A percentile compares a stretch with the other conserved stretches of the same genome.
Evolutionary conservation across 2,329 filamentous ascomycete species (phyloP).

Genomic region (Cercospora citrullina): DNA sequence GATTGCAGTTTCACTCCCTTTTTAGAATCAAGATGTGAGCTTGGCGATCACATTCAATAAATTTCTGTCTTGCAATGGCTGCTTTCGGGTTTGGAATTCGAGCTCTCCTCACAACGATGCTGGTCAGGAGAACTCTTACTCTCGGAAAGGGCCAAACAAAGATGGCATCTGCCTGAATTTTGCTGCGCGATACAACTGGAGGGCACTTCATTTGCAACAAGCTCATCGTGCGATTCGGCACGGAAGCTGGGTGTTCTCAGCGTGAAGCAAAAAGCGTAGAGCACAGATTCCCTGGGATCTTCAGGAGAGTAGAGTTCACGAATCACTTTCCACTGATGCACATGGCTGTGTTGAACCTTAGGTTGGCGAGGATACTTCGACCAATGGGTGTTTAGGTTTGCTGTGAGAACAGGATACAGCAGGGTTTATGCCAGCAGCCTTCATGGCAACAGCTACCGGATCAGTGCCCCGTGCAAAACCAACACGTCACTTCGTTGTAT

Average conservation of each 20-base stretch:
- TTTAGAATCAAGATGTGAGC: background rate
- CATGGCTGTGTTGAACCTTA: constrained; percentile 8
- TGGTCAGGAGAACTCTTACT: background rate
- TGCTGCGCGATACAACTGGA: background rate
- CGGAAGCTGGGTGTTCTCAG: background rate
- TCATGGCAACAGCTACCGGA: background rate
- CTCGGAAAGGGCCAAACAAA: background rate
- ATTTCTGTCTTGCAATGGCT: background rate
- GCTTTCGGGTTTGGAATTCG: background rate
- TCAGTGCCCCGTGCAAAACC: background rate
- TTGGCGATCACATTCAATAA: background rate
- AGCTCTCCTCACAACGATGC: background rate
- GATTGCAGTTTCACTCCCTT: background rate
- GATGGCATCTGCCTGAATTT: background rate
- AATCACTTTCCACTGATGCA: background rate
- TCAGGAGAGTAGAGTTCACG: background rate
- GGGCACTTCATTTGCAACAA: background rate
- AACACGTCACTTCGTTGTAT: background rate
- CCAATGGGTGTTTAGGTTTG: background rate
- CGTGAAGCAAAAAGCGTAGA: background rate
- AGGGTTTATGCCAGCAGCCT: constrained; percentile 4
- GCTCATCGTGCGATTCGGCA: background rate
- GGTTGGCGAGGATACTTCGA: background rate
- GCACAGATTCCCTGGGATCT: background rate
- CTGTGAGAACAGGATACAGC: background rate